Evolutionary conservation across 371 early-diverging fungal species (phyloP), one percentile per base, ranked within the genome.

Genomic region (Chytridium lagenaria): DNA sequence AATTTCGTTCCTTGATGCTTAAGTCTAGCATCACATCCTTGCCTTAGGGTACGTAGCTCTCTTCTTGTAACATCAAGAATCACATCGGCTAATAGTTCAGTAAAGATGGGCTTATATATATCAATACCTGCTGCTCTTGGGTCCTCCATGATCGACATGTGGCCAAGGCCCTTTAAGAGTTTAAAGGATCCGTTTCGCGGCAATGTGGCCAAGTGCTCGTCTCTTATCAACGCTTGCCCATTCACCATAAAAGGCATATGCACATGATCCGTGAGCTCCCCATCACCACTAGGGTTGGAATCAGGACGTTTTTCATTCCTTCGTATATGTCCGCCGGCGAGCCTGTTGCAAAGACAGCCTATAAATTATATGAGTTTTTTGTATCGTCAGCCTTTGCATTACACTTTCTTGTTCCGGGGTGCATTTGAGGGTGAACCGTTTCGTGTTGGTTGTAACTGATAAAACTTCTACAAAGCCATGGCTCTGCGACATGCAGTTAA

Each of bases 111-210:
- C n/a, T n/a, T n/a, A n/a, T n/a, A 44, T 44, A 44, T 44, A 12
- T 44, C 19, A 93, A 95, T 94, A 71, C 88, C 85, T 31, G 89
- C 90, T 1, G 94, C 90, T 40, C 94, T 95, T 68, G 90, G 89
- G 80, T 92, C 93, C 52, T 95, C 96, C 19, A 95, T 86, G 68
- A 95, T 94, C 2, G 89, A 87, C 67, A 66, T 66, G 26, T 66
- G 67, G 26, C 40, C 44, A 23, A 39, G n/a, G 31, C 30, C 49
- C 28, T 37, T n/a, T 10, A 66, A 3, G n/a, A 23, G 2, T 3
- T 16, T 36, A 12, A 23, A 66, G 23, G 15, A 22, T 3, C 67
- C 67, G 19, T 44, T 66, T 49, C 5, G 67, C 38, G 36, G n/a
- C 10, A 40, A 12, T 3, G 38, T 19, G 7, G 67, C 44, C 2